Evolutionary conservation across 2,329 filamentous ascomycete genomes (phyloP).

Genomic region (Tolypocladium cylindrosporum): DNA sequence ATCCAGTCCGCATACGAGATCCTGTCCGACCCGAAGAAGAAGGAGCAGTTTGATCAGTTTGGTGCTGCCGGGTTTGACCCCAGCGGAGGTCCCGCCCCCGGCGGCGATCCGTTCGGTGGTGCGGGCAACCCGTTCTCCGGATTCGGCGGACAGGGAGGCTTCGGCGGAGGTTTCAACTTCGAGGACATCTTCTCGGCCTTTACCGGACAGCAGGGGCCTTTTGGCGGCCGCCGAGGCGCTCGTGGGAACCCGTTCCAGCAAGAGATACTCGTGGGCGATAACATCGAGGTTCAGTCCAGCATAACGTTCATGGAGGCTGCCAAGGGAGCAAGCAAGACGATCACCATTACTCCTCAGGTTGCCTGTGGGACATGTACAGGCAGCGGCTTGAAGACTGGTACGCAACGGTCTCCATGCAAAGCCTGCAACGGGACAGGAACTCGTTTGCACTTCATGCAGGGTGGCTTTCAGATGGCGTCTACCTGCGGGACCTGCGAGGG

Average conservation of each 20-base stretch:
- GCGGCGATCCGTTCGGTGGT: conserved; percentile 50
- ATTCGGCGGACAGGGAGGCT: conserved; percentile 50
- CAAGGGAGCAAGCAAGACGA: conserved; percentile 81
- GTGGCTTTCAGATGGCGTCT: conserved; percentile 91
- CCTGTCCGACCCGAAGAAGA: conserved; percentile 86
- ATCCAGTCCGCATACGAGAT: conserved; percentile 92
- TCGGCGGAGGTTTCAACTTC: conserved; percentile 82
- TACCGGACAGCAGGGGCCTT: conserved; percentile 44
- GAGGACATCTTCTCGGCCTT: conserved; percentile 93
- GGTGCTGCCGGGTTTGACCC: conserved; percentile 83
- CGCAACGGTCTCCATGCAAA: conserved; percentile 63
- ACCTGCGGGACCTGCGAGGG: conserved; percentile 78
- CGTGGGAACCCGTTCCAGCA: conserved; percentile 58
- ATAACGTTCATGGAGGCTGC: conserved; percentile 96
- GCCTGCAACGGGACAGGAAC: conserved; percentile 80
- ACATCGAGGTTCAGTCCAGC: conserved; percentile 87
- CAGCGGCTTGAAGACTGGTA: conserved; percentile 73
- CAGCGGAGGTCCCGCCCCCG: conserved; percentile 52
- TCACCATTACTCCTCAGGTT: conserved; percentile 72
- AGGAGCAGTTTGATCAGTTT: conserved; percentile 83
- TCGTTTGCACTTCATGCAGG: conserved; percentile 78
- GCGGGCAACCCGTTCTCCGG: conserved; percentile 56
- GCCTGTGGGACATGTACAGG: conserved; percentile 77
- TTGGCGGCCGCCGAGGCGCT: conserved; percentile 42
- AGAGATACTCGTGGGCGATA: conserved; percentile 83